Evolutionary conservation across 2,329 filamentous ascomycete genomes (phyloP).

Genomic region (Fusarium sp.): DNA sequence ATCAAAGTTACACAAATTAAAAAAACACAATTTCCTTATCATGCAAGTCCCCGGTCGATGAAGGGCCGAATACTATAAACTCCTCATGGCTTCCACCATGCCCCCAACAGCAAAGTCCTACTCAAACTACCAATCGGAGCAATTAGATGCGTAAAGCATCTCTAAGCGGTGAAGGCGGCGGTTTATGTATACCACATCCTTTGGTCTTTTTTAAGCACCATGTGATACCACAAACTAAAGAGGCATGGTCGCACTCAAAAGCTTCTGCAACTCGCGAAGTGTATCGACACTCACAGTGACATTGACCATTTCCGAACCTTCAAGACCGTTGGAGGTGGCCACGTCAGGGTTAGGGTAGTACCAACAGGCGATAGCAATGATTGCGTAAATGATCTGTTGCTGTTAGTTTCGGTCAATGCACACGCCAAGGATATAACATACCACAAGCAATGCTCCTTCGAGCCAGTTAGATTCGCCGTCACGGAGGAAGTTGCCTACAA

Average conservation of each 20-base stretch:
- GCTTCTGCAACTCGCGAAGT: constrained; percentile 46
- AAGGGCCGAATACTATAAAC: no score
- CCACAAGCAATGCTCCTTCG: constrained; percentile 77
- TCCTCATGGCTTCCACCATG: no score
- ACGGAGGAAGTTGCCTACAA: constrained; percentile 80
- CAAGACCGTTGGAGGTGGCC: constrained; percentile 51
- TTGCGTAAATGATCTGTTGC: constrained; percentile 55
- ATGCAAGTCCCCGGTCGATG: no score
- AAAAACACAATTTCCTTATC: no score
- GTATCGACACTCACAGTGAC: constrained; percentile 50
- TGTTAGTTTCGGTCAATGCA: not conserved
- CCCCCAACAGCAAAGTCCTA: no score
- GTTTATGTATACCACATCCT: no score
- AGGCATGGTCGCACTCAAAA: constrained; percentile 37
- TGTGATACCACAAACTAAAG: constrained; percentile 1
- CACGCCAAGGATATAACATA: constrained; percentile 46
- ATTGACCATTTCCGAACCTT: constrained; percentile 44
- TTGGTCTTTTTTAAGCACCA: no score
- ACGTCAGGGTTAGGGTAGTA: constrained; percentile 60
- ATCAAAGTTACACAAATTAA: no score
- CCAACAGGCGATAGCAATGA: constrained; percentile 60
- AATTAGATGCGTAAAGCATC: no score
- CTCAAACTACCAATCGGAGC: no score
- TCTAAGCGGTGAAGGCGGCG: no score
- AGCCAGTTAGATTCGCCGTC: constrained; percentile 83